Evolutionary conservation across 192 early-diverging fungal genomes (phyloP), one percentile per base, ranked within the genome.

Genomic region (Umbelopsis ramanniana): DNA sequence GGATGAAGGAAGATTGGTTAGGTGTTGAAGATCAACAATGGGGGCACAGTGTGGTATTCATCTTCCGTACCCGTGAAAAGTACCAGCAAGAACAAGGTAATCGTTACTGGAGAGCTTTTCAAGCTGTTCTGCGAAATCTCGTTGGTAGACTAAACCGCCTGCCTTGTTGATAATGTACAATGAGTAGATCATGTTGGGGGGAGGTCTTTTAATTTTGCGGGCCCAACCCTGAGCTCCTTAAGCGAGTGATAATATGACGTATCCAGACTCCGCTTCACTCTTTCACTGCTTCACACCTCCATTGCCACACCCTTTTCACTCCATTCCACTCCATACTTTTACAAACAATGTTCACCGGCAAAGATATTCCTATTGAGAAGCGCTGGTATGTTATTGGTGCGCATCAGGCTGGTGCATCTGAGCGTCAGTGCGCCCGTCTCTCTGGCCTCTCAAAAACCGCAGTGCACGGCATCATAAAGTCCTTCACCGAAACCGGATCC

Each of bases 81-180:
- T 99, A 71, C 96, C 97, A 0, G 97, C 97, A 52, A 99, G 83
- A n/a, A 98, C 95, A 21, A 99, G 85, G 66, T 98, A 97, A 79
- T 99, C 97, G 82, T 99, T 99, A 45, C 87, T 92, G 2, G 94
- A 89, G 15, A 99, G 84, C 73, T 94, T 95, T 6, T 86, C 87
- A 26, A 96, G 84, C 11, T 93, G 89, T 23, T 90, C 89, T 26
- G 87, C 86, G 82, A 93, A 99, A 80, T 97, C 95, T 71, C 90
- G 91, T 79, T 95, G 90, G 82, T 95, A 98, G 70, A 97, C 93
- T 22, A 98, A 89, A 37, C 97, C 96, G 26, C 96, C 97, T 10
- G 97, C 94, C 68, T 93, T 91, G 83, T 93, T 93, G 80, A 94
- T 93, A 73, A 94, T 92, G 77, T 91, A 93, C 6, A 94, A 73